These are phyloP conservation scores for Globisporangium paddicum DNA, from an alignment of 352 stramenopile species.

Conservation along the genomic window DNA sequence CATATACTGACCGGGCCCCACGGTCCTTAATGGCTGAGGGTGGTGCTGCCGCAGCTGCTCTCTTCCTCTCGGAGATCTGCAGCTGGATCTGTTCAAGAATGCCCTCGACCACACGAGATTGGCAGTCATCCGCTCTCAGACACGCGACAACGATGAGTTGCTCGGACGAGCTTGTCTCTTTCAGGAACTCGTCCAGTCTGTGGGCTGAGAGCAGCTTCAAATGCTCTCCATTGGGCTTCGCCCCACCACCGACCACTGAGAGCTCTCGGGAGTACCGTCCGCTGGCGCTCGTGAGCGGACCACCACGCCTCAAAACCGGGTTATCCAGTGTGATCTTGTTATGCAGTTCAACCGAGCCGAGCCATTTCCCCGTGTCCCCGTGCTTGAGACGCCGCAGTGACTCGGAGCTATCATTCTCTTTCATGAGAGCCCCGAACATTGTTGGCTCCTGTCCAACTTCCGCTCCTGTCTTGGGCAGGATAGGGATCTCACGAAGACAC, in stretches of 20 bases:
- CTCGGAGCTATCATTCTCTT: conserved; percentile 33
- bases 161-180: conserved; percentile 25
- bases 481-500: conserved; percentile 60
- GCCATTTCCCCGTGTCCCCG: conserved; percentile 46
- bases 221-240: conserved; percentile 25
- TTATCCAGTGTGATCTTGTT: conserved; percentile 49
- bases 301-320: conserved; percentile 49
- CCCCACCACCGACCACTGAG: conserved; percentile 31
- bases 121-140: conserved; percentile 54
- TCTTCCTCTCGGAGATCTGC: conserved; percentile 18
- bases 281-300: conserved; percentile 59
- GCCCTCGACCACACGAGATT: conserved; percentile 44
- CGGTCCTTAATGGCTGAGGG: neutral
- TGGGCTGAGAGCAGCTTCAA: conserved; percentile 33
- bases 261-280: conserved; percentile 73
- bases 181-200: conserved; percentile 51
- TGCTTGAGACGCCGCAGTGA: conserved; percentile 46
- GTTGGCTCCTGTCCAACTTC: conserved; percentile 51
- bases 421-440: conserved; percentile 40
- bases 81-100: conserved; percentile 56
- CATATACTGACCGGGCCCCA: conserved; percentile 3
- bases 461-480: conserved; percentile 49
- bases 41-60: neutral
- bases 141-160: conserved; percentile 67
- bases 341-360: conserved; percentile 63